These are phyloP conservation scores for Artomyces pyxidatus DNA, from an alignment of 768 basidiomycete species.

Conservation along the genomic window DNA sequence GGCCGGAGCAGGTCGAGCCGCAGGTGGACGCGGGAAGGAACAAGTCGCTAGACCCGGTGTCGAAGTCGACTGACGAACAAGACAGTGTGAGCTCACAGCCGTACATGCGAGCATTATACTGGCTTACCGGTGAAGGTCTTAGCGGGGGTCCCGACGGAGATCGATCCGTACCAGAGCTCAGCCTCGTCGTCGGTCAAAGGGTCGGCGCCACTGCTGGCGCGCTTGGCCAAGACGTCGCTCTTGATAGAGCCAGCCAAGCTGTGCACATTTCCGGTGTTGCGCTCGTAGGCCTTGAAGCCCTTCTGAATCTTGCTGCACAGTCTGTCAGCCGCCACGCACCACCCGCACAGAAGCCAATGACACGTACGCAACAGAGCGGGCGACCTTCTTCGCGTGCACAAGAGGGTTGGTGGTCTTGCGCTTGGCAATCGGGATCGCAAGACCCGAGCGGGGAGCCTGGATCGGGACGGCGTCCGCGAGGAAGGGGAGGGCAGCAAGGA, in stretches of 20 bases:
- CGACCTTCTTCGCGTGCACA: background rate
- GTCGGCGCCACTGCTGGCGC: background rate
- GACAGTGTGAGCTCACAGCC: background rate
- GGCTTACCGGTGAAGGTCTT: conserved; percentile 1
- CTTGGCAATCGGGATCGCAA: conserved; percentile 1
- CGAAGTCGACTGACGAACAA: background rate
- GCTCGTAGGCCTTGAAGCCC: background rate
- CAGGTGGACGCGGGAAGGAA: background rate
- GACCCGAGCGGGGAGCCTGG: background rate
- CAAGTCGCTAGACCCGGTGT: conserved; percentile 1
- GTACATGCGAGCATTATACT: background rate
- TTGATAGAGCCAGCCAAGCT: background rate
- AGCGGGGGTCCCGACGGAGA: conserved; percentile 4
- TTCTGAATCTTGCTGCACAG: background rate
- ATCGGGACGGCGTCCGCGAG: background rate
- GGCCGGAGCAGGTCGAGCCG: background rate
- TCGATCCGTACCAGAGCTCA: conserved; percentile 7
- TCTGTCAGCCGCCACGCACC: too few relatives aligned
- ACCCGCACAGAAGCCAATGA: background rate
- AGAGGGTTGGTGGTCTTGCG: background rate
- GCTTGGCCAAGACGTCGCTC: conserved; percentile 3
- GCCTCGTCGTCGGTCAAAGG: background rate
- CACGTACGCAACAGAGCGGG: background rate
- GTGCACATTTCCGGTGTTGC: conserved; percentile 3
- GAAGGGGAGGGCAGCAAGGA: background rate